Base-by-base conservation (phyloP, 305 asterid species). In the Solanum aculeatissimum region DNA sequence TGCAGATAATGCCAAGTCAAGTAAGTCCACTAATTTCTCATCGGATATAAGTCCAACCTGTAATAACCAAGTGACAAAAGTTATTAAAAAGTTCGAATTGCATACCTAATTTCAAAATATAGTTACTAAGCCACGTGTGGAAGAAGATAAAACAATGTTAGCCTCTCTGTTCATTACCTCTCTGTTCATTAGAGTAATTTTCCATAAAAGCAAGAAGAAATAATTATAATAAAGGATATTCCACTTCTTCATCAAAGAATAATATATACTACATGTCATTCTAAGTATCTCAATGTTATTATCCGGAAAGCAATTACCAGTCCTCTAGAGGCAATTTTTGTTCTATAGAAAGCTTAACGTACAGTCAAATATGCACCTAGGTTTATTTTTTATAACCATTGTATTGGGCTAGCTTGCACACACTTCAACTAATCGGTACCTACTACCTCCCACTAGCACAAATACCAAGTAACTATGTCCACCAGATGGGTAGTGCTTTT, bases 1-100 rank as follows among this genome's bases (percentile, higher is more conserved):
- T 23, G 99, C 99, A 86, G 98, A 95, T 90, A 97, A 91, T 27
- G 99, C 98, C 85, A 94, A 92, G 89, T 97, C 99, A 66, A 97
- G 99, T 66, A 97, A 92, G 89, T 95, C 98, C 53, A 97, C 95
- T 81, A 97, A 90, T 88, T 94, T 97, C 89, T 95, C 99, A 78
- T 97, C 99, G 1, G 99, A 93, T 86, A 97, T 91, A 83, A 95
- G 98, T 85, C 99, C 99, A 85, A 90, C 98, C 99, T 97, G 92
- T 68, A 84, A 19, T 53, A 57, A 55, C 35, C 69, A 35, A 19
- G 53, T 79, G 68, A 79, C 65, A 19, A 32, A 54, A 32, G 53
- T 54, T 54, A 79, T 79, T 38, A 53, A n/a, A 79, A 32, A 18
- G 66, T 11, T 51, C 32, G 27, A 53, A 11, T 35, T 40, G 55